Evolutionary conservation across 148 eudicot genomes (phyloP).

Genomic region (Salicornia ramosissima): DNA sequence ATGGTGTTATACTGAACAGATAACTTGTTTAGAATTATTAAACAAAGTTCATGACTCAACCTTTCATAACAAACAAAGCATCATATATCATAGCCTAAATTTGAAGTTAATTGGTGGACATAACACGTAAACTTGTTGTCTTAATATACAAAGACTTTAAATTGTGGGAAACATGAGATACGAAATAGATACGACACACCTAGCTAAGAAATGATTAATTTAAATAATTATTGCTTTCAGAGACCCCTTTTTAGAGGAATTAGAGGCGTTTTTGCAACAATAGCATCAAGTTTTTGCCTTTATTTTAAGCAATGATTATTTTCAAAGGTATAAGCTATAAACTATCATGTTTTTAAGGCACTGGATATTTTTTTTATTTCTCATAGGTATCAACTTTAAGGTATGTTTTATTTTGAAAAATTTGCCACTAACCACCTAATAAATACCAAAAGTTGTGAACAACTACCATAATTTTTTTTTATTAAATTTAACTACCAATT

Average conservation of each 20-base stretch:
- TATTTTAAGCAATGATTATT: too few species aligned
- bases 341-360: too few species aligned
- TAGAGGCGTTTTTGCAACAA: neutral
- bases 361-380: too few species aligned
- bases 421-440: too few species aligned
- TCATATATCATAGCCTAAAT: neutral
- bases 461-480: too few species aligned
- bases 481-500: too few species aligned
- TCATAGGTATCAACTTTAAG: too few species aligned
- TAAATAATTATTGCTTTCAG: neutral
- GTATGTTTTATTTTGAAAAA: too few species aligned
- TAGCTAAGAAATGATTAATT: neutral
- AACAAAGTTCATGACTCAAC: neutral
- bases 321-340: too few species aligned
- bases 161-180: conserved; percentile 14
- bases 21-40: too few species aligned
- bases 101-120: neutral
- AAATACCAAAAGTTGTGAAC: too few species aligned
- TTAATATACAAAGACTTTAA: neutral
- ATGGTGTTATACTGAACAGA: too few species aligned
- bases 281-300: conserved; percentile 5
- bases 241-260: neutral
- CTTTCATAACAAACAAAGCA: neutral
- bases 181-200: neutral
- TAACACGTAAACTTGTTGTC: neutral